Conservation (phyloP, 2,329 filamentous ascomycete species). For the Sclerotinia glacialis region DNA sequence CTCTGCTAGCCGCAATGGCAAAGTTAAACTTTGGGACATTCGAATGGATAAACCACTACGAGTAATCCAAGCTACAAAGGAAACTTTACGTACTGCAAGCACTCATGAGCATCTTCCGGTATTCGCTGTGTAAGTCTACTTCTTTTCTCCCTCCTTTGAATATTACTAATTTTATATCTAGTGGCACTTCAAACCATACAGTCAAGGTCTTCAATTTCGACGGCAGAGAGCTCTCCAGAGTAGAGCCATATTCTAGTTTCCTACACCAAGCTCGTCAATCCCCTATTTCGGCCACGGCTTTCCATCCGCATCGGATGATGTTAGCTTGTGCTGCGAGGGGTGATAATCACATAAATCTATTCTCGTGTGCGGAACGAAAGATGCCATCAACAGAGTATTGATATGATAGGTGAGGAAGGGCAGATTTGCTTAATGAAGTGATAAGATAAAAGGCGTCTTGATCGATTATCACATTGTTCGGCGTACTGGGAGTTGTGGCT, state of each 20-base stretch:
- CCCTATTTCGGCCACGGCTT: constrained; percentile 84
- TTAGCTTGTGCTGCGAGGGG: constrained; percentile 82
- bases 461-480: constrained; percentile 21
- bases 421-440: not conserved
- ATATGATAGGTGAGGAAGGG: not conserved
- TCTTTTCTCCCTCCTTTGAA: not conserved
- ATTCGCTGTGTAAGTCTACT: constrained; percentile 77
- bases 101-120: constrained; percentile 96
- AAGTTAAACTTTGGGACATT: constrained; percentile 95
- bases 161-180: constrained; percentile 42
- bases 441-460: constrained; percentile 12
- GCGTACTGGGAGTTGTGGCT: constrained; percentile 18
- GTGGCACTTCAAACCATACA: constrained; percentile 81
- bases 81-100: constrained; percentile 79
- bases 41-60: constrained; percentile 76
- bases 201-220: constrained; percentile 93
- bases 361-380: constrained; percentile 59
- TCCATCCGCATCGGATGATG: constrained; percentile 92
- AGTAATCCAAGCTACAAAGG: constrained; percentile 69
- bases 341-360: constrained; percentile 88
- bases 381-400: constrained; percentile 18
- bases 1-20: constrained; percentile 86
- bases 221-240: constrained; percentile 71
- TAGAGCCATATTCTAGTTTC: constrained; percentile 90
- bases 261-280: constrained; percentile 75